Base-by-base conservation (phyloP, 148 eudicot genomes). In the Suaeda aralocaspica region DNA sequence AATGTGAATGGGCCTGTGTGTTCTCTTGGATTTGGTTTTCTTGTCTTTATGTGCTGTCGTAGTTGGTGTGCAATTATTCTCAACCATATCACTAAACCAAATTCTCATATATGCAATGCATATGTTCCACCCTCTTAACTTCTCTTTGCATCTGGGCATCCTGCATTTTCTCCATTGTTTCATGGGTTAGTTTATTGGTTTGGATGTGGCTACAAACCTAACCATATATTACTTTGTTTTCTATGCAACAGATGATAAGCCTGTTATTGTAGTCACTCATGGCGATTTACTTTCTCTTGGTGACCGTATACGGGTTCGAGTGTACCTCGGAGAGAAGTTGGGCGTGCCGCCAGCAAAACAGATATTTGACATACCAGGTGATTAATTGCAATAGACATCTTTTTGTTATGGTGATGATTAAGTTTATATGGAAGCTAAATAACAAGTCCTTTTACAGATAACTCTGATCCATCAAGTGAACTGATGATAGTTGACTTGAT, bases 361-460 rank as follows among this genome's bases (percentile, higher is more conserved):
- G 79, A 83, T 87, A 62, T 93, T 90, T 68, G 96, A 93, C 82
- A 90, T 93, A 28, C 88, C 96, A 78, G 96, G 98, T 90, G 13
- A 56, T 63, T 6, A 30, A 30, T 44, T 45, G 44, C n/a, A 25
- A 45, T 49, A 29, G 31, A 24, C 30, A 34, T 14, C 24, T 28
- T 61, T 31, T 55, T 53, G 65, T 29, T 67, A 51, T 50, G 53
- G 26, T 28, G 24, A 50, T 58, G 14, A 11, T 59, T 66, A 36
- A 69, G 61, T 68, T 13, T 1, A 55, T 44, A 33, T 22, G 73
- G 60, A 49, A 55, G 41, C 58, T 39, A 36, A 42, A 21, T 28
- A 62, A 12, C 36, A 59, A 67, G 24, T 13, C 41, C 41, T 36
- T 24, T 71, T 72, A 76, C 88, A 93, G 98, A 88, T 31, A 82